Conservation (phyloP, 768 basidiomycete genomes). For the Pilatotrama ljubarskyi region DNA sequence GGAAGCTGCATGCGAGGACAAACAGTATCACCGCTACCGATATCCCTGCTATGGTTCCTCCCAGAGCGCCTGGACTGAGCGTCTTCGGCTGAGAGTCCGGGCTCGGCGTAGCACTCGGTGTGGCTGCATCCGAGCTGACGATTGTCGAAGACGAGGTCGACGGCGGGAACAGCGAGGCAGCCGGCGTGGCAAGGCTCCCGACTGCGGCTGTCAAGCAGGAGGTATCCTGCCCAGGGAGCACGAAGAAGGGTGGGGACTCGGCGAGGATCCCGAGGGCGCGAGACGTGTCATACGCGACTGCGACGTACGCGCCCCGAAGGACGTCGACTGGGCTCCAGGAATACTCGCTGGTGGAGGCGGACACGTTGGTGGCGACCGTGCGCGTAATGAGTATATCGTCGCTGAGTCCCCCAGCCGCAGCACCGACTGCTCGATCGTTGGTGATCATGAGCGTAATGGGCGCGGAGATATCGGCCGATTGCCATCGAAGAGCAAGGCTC, state of each 20-base stretch:
- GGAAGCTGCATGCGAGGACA: slow-evolving; percentile 28
- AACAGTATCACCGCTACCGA: slow-evolving; percentile 25
- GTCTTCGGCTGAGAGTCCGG: neutral
- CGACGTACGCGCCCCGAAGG: slow-evolving; percentile 36
- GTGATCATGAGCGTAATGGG: slow-evolving; percentile 28
- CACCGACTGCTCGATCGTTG: slow-evolving; percentile 16
- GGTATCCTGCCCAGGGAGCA: slow-evolving; percentile 15
- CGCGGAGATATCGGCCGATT: slow-evolving; percentile 13
- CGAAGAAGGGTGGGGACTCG: slow-evolving; percentile 35
- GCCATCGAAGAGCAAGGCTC: slow-evolving; percentile 31
- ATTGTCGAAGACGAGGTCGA: slow-evolving; percentile 1
- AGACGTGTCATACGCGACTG: slow-evolving; percentile 28
- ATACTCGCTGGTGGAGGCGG: slow-evolving; percentile 26
- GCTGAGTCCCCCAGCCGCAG: neutral
- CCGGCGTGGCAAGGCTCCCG: neutral
- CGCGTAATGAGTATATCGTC: slow-evolving; percentile 21
- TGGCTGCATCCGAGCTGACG: neutral
- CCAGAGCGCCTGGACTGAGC: slow-evolving; percentile 23
- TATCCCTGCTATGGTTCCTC: slow-evolving; percentile 31
- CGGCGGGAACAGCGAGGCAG: neutral
- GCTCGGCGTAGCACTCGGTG: too few species aligned
- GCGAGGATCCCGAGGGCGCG: slow-evolving; percentile 21
- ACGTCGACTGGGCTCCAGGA: slow-evolving; percentile 37
- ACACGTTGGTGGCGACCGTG: slow-evolving; percentile 29
- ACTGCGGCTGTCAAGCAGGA: slow-evolving; percentile 20